phyloP scores from a whole-genome alignment of 2,329 filamentous ascomycete genomes.

The Aureobasidium vineae region DNA sequence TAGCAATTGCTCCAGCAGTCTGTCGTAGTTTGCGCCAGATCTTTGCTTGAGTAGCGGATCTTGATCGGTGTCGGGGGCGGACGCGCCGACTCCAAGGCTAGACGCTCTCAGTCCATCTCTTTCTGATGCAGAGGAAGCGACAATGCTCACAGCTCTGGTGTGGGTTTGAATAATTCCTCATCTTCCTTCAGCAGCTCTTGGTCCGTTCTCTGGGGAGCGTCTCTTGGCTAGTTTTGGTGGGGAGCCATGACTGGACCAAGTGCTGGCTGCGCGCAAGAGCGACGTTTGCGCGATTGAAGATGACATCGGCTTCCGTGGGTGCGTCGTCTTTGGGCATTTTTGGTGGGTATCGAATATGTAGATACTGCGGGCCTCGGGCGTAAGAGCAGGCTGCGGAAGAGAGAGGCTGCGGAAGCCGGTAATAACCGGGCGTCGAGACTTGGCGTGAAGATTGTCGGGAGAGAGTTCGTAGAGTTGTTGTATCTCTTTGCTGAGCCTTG shows the following conservation, averaged over 20 bases:
- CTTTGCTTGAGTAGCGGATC: constrained; percentile 42
- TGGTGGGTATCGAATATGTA: neutral
- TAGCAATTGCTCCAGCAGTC: constrained; percentile 43
- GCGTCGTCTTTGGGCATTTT: constrained; percentile 10
- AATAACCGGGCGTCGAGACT: constrained; percentile 3
- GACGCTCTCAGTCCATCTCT: constrained; percentile 22
- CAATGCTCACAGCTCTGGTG: constrained; percentile 53
- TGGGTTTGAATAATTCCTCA: constrained; percentile 53
- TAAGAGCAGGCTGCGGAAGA: neutral
- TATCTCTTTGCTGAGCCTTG: constrained; percentile 18
- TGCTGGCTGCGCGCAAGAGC: constrained; percentile 54
- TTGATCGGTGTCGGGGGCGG: constrained; percentile 39
- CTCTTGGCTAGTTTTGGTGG: constrained; percentile 46
- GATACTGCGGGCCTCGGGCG: neutral
- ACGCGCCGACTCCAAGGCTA: constrained; percentile 44
- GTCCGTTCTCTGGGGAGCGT: constrained; percentile 42
- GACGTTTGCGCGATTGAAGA: constrained; percentile 56
- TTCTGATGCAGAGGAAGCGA: constrained; percentile 13
- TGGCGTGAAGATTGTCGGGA: constrained; percentile 24
- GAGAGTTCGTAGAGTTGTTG: constrained; percentile 6
- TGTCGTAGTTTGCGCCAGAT: constrained; percentile 44
- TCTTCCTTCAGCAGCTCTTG: constrained; percentile 53
- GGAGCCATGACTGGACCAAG: constrained; percentile 57
- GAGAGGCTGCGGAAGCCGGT: neutral
- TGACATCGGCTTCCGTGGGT: constrained; percentile 48